Base-by-base conservation (phyloP, 2,329 filamentous ascomycete genomes). In the Microascus cirrosus region DNA sequence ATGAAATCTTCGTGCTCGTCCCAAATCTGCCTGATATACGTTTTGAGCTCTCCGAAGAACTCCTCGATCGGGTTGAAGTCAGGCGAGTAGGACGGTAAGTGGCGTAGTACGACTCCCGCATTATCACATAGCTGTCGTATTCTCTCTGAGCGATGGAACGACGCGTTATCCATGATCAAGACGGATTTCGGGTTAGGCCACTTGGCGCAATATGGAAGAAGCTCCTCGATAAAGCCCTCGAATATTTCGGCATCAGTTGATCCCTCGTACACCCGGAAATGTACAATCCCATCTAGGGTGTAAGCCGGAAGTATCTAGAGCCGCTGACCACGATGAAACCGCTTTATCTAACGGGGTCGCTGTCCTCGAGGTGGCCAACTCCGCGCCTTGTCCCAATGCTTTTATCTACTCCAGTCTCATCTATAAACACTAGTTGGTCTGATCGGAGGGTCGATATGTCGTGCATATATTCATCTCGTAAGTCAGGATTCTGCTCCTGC, bases 381-480 rank as follows among this genome's bases (percentile, higher is more conserved):
- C 59, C 70, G 18, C 66, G 62, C 56, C 70, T 62, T 58, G 65
- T 68, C 12, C 69, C 66, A 53, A 64, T 62, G 11, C 64, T 63
- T 62, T 68, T 69, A 61, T 73, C 67, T 60, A 63, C 69, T 6
- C 69, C 65, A 56, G 69, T 71, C 62, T 73, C 63, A 60, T 73
- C 66, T 24, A 70, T 63, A 59, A 65, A 72, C 28, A 72, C 64
- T 34, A 71, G 62, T 51, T 70, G 64, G 60, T 69, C 68, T 11
- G 65, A 70, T 28, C 61, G 59, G 57, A 66, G 69, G 24, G 64
- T 50, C n/a, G 66, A 68, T 13, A 72, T 58, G 8, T 65, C 66
- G 61, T 71, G 62, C 28, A 67, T 63, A 61, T 73, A 72, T 51
- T 64, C 62, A 59, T 70, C 68, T 62, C 66, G 64, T 57, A 73